Conservation (phyloP, 73 alveolate genomes). For the Paramecium octaurelia region DNA sequence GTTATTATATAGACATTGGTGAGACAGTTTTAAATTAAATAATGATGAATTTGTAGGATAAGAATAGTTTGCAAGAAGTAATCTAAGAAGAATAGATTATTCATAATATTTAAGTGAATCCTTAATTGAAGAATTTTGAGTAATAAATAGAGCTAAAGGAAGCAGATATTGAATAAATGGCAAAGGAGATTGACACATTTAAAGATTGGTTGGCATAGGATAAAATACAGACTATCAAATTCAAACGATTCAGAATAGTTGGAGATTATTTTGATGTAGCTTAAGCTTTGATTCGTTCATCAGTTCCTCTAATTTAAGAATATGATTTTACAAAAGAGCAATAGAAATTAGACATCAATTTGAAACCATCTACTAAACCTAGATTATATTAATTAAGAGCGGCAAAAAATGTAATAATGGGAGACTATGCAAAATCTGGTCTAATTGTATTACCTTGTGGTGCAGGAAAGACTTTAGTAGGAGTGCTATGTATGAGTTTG, state of each 20-base stretch:
- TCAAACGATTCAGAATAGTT: constrained; percentile 60
- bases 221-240: constrained; percentile 12
- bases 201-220: constrained; percentile 40
- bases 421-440: constrained; percentile 77
- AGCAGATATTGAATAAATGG: not conserved
- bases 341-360: constrained; percentile 56
- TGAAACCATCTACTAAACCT: constrained; percentile 66
- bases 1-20: constrained; percentile 71
- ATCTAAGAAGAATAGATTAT: not conserved
- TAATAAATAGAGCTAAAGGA: constrained; percentile 8
- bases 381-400: constrained; percentile 80
- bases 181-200: constrained; percentile 43
- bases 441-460: constrained; percentile 86
- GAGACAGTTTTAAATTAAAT: constrained; percentile 7
- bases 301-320: constrained; percentile 77
- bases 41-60: constrained; percentile 15
- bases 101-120: not conserved
- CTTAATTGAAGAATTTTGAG: not conserved
- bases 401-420: constrained; percentile 71
- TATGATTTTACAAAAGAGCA: constrained; percentile 71
- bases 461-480: constrained; percentile 85
- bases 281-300: constrained; percentile 36
- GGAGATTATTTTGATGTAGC: constrained; percentile 65
- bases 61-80: not conserved
- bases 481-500: constrained; percentile 70